A percentile compares a stretch with the other conserved stretches of the same genome.
Conservation (phyloP, 768 basidiomycete species). For the Amanita inopinata region DNA sequence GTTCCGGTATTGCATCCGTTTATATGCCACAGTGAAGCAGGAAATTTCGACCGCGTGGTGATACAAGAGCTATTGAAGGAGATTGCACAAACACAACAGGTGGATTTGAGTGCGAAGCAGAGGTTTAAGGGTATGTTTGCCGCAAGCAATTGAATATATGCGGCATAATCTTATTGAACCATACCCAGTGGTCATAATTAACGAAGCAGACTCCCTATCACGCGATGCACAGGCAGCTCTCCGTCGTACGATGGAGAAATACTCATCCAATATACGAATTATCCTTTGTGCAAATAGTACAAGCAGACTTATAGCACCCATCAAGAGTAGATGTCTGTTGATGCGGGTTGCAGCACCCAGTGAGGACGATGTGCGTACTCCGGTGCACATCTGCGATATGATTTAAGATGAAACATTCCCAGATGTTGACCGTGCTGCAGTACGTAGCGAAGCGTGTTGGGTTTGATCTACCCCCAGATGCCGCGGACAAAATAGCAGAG, state of each 20-base stretch:
- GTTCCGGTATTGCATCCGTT: neutral
- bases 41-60: slow-evolving; percentile 89
- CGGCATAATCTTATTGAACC: neutral
- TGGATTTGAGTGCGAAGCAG: slow-evolving; percentile 91
- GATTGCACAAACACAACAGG: slow-evolving; percentile 98
- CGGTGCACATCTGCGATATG: slow-evolving; percentile 3
- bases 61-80: slow-evolving; percentile 97
- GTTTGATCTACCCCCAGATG: slow-evolving; percentile 74
- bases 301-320: slow-evolving; percentile 91
- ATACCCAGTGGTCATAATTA: slow-evolving; percentile 85
- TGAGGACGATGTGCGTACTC: slow-evolving; percentile 50
- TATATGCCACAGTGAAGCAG: slow-evolving; percentile 65
- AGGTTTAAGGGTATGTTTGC: slow-evolving; percentile 83
- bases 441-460: slow-evolving; percentile 73
- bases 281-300: slow-evolving; percentile 96
- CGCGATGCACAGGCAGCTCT: slow-evolving; percentile 97
- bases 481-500: slow-evolving; percentile 62
- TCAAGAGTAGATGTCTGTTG: slow-evolving; percentile 89
- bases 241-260: slow-evolving; percentile 98
- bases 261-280: slow-evolving; percentile 95
- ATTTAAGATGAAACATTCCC: slow-evolving; percentile 3
- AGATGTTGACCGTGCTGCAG: slow-evolving; percentile 78
- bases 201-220: slow-evolving; percentile 91
- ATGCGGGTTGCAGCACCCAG: slow-evolving; percentile 88
- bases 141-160: neutral